Base-by-base conservation (phyloP, 768 basidiomycete genomes). In the Leccinum arenicola region DNA sequence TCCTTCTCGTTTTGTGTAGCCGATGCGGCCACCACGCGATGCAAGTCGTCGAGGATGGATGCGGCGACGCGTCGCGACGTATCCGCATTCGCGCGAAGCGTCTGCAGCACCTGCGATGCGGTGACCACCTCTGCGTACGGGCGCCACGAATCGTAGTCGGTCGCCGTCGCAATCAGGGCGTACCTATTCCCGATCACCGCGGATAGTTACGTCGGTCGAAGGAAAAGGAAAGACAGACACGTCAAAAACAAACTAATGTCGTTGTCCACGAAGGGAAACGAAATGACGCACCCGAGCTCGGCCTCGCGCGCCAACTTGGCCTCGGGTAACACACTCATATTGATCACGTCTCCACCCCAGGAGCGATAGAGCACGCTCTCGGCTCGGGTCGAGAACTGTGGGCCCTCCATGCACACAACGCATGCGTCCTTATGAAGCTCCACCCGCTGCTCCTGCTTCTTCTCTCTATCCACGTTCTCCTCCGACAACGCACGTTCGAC, bases 321-420 rank as follows among this genome's bases (percentile, higher is more conserved):
- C 76, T 99, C 96, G 2, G 97, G 97, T 27, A 98, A 77, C 43
- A 91, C 91, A 59, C 91, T 96, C 96, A 99, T 99, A 74, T 98
- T 95, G 76, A 96, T 95, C 69, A 96, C 76, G 73, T 96, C 93
- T 6, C 86, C 92, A 9, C 96, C 96, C 90, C 92, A 95, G 50
- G 82, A 80, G 21, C 94, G 82, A 73, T 98, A 97, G 95, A 97
- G 94, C 67, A 83, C 67, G 68, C 92, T 95, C 82, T 99, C 96
- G 17, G 96, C 96, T 38, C 96, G 79, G n/a, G 96, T 99, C 56
- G 94, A 96, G 80, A 99, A 99, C 75, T 95, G 94, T 33, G 91
- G 91, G 52, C 95, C 95, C 71, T 98, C 95, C 93, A 98, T 98
- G 70, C 93, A 95, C 51, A 98, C 88, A 58, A 98, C 84, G 19